These are phyloP conservation scores for Beta macrorhiza DNA, from an alignment of 179 eudicot genomes.

Conservation along the genomic window DNA sequence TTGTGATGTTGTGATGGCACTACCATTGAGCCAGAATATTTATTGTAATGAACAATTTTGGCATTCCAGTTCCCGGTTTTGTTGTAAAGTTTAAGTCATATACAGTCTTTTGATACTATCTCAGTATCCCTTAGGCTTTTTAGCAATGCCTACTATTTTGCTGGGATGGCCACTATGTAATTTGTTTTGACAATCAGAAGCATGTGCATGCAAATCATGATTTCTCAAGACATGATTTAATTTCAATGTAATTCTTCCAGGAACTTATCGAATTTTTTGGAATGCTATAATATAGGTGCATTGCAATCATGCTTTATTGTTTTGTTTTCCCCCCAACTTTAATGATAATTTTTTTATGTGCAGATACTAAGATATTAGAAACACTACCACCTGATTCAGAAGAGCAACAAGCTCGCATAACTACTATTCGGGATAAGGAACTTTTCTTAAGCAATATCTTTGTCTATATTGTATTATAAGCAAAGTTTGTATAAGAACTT, in stretches of 20 bases:
- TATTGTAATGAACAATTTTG: slow-evolving; percentile 2
- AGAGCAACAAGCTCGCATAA: no score
- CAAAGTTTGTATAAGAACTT: no score
- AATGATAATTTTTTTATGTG: no score
- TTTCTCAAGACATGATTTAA: neutral
- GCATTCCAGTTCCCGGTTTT: neutral
- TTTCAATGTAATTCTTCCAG: neutral
- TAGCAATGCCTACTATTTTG: neutral
- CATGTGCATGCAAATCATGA: neutral
- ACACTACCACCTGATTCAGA: no score
- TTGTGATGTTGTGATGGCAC: neutral
- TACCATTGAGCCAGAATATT: neutral
- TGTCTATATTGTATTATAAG: no score
- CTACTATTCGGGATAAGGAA: no score
- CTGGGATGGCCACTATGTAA: neutral
- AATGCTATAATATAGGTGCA: neutral
- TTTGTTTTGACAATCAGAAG: neutral
- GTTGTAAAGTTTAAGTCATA: neutral
- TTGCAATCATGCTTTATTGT: neutral
- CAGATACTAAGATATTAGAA: no score
- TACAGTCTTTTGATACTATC: neutral
- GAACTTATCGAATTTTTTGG: neutral
- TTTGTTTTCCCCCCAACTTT: no score
- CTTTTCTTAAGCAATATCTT: no score
- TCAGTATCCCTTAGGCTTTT: neutral